Evolutionary conservation across 2,329 filamentous ascomycete genomes (phyloP).

Genomic region (Cryphonectria carpinicola): DNA sequence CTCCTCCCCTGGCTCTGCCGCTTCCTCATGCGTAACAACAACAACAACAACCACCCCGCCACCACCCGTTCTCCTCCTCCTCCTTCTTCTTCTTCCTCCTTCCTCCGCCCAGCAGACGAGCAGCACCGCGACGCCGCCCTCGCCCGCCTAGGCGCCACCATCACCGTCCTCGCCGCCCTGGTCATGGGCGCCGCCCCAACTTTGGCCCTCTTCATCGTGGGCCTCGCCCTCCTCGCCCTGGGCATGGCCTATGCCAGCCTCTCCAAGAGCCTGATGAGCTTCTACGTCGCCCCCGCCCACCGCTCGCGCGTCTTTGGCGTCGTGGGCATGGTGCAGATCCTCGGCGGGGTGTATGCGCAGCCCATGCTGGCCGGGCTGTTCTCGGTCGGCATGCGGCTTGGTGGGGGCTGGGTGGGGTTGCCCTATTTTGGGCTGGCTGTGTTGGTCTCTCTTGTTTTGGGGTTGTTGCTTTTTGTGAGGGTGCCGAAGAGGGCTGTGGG

Average conservation of each 20-base stretch:
- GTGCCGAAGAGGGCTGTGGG: neutral
- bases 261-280: conserved; percentile 37
- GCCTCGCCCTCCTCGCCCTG: conserved; percentile 37
- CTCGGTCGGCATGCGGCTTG: conserved; percentile 34
- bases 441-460: neutral
- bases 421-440: conserved; percentile 12
- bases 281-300: conserved; percentile 37
- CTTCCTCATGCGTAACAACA: conserved; percentile 28
- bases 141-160: conserved; percentile 34
- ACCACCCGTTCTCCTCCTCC: conserved; percentile 11
- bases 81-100: neutral
- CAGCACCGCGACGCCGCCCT: conserved; percentile 36
- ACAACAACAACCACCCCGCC: conserved; percentile 14
- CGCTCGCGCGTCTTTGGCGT: conserved; percentile 39
- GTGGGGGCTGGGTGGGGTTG: conserved; percentile 14
- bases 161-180: conserved; percentile 33
- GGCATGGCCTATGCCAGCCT: conserved; percentile 37
- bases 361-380: conserved; percentile 39
- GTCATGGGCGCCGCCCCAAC: conserved; percentile 35
- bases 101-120: conserved; percentile 29
- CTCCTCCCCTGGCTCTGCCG: conserved; percentile 36
- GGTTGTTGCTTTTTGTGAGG: neutral
- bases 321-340: conserved; percentile 36
- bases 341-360: conserved; percentile 37
- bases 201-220: conserved; percentile 35